Evolutionary conservation across 1,284 basidiomycete genomes (phyloP).

Genomic region (Sanguinoderma infundibulare): DNA sequence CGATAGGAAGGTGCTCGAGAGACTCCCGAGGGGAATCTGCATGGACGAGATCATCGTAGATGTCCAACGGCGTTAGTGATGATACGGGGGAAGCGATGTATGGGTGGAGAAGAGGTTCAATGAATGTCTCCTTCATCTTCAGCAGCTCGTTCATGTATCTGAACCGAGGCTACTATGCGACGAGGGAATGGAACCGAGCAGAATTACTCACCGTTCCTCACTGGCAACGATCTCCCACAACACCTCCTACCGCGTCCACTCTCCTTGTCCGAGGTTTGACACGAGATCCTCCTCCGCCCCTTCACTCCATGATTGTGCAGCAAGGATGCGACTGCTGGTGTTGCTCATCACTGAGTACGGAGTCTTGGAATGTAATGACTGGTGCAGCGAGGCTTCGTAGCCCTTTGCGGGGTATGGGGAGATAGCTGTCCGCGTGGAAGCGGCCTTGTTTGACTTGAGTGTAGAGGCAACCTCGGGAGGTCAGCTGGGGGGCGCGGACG

Average conservation of each 20-base stretch:
- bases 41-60: constrained; percentile 59
- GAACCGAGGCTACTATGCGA: constrained; percentile 24
- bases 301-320: constrained; percentile 93
- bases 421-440: constrained; percentile 60
- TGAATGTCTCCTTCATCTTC: constrained; percentile 93
- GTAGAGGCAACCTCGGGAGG: constrained; percentile 50
- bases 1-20: constrained; percentile 85
- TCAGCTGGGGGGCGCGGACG: too few species aligned
- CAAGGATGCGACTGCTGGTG: constrained; percentile 70
- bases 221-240: constrained; percentile 97
- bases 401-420: constrained; percentile 66
- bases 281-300: constrained; percentile 95
- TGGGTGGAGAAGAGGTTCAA: constrained; percentile 88
- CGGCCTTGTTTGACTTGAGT: constrained; percentile 42
- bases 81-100: constrained; percentile 57
- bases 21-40: constrained; percentile 70
- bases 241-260: constrained; percentile 96
- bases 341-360: constrained; percentile 79
- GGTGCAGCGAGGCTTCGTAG: constrained; percentile 52
- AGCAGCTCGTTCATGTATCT: constrained; percentile 92
- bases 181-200: constrained; percentile 6
- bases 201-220: constrained; percentile 83
- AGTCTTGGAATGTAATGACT: constrained; percentile 74
- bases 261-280: constrained; percentile 88
- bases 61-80: constrained; percentile 60